phyloP scores from a whole-genome alignment of 352 stramenopile species.

The Plasmopara muralis region DNA sequence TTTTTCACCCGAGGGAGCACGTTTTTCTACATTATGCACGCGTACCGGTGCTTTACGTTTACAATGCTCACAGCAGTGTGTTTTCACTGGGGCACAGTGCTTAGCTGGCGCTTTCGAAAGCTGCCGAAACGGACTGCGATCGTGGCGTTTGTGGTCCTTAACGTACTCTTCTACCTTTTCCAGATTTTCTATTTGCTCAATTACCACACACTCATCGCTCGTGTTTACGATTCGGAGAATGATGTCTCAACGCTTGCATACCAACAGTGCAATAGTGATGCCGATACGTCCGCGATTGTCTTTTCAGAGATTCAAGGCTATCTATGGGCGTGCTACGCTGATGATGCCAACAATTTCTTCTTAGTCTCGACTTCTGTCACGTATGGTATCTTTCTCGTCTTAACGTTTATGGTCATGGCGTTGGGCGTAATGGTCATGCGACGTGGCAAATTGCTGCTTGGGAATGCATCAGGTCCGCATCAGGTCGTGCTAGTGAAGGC shows the following conservation, averaged over 20 bases:
- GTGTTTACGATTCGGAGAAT: conserved; percentile 68
- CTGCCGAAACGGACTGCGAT: conserved; percentile 61
- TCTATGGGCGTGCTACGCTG: conserved; percentile 73
- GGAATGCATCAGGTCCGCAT: conserved; percentile 62
- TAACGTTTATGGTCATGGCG: conserved; percentile 75
- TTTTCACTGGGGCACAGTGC: conserved; percentile 83
- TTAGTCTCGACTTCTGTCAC: conserved; percentile 74
- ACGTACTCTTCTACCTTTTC: conserved; percentile 76
- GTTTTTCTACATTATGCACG: conserved; percentile 80
- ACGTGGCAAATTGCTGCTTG: conserved; percentile 61
- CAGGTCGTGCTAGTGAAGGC: conserved; percentile 78
- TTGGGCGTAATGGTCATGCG: conserved; percentile 85
- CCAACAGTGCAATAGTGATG: conserved; percentile 67
- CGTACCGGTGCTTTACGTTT: conserved; percentile 81
- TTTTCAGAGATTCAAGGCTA: conserved; percentile 86
- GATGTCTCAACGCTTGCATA: conserved; percentile 63
- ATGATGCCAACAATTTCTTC: conserved; percentile 69
- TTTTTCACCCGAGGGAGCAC: conserved; percentile 50
- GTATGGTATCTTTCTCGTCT: conserved; percentile 65
- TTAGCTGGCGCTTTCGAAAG: conserved; percentile 71
- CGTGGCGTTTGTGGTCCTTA: conserved; percentile 61
- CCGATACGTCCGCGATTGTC: conserved; percentile 49
- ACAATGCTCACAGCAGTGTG: conserved; percentile 86
- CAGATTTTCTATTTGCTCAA: conserved; percentile 64
- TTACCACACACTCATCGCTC: conserved; percentile 57